phyloP scores from a whole-genome alignment of 345 rosid species.

The Cardamine resedifolia region DNA sequence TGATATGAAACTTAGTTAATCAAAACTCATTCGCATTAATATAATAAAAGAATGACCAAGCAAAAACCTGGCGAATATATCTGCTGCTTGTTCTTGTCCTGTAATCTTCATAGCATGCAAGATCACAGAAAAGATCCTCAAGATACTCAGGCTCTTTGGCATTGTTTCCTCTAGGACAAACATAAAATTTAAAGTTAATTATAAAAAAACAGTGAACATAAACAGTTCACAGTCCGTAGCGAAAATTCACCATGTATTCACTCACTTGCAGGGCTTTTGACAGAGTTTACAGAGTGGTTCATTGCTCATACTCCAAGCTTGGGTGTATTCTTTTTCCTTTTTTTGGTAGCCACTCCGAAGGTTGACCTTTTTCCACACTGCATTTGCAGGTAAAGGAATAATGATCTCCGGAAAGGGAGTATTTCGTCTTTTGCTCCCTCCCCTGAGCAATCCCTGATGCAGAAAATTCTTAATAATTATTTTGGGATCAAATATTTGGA shows the following conservation, averaged over 20 bases:
- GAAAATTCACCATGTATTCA: slow-evolving; percentile 1
- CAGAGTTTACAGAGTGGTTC: slow-evolving; percentile 98
- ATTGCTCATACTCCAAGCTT: slow-evolving; percentile 67
- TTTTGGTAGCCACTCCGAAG: slow-evolving; percentile 49
- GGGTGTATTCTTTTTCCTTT: slow-evolving; percentile 76
- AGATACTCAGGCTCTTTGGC: slow-evolving; percentile 83
- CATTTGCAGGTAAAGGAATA: slow-evolving; percentile 66
- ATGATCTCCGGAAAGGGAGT: slow-evolving; percentile 73
- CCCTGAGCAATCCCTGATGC: slow-evolving; percentile 80
- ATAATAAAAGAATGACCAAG: slow-evolving; percentile 5
- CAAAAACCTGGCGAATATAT: slow-evolving; percentile 75
- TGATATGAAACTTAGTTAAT: slow-evolving; percentile 1
- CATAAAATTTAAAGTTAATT: not conserved
- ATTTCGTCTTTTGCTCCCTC: slow-evolving; percentile 79
- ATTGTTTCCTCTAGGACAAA: slow-evolving; percentile 58
- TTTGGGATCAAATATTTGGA: slow-evolving; percentile 18
- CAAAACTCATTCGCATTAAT: not conserved
- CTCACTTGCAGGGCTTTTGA: slow-evolving; percentile 80
- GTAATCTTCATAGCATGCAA: slow-evolving; percentile 87
- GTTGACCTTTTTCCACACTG: slow-evolving; percentile 72
- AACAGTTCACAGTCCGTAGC: not conserved
- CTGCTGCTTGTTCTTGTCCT: slow-evolving; percentile 76
- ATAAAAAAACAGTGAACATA: not conserved
- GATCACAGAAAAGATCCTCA: slow-evolving; percentile 90
- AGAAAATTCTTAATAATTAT: slow-evolving; percentile 18